These are phyloP conservation scores for Discostella stelligeroides DNA, from an alignment of 108 stramenopile genomes.

Conservation along the genomic window DNA sequence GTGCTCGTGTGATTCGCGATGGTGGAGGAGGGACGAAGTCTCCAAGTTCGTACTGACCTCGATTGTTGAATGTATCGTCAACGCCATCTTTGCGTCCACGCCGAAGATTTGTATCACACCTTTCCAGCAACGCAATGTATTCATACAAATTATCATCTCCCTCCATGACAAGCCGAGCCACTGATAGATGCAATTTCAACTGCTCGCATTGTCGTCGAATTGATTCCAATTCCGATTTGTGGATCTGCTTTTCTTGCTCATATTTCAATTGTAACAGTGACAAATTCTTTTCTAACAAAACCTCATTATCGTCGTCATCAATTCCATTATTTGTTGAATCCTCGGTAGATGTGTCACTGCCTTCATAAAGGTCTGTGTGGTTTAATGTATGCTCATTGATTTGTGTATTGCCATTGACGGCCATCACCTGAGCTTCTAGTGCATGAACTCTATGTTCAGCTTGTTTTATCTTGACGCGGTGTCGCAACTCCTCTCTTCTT, in stretches of 20 bases:
- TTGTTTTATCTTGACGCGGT: slow-evolving; percentile 30
- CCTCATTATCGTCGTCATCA: slow-evolving; percentile 50
- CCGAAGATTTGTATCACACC: slow-evolving; percentile 18
- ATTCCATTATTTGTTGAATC: slow-evolving; percentile 14
- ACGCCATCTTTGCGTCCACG: slow-evolving; percentile 16
- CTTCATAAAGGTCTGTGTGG: background rate
- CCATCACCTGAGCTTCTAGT: slow-evolving; percentile 37
- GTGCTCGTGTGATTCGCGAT: slow-evolving; percentile 33
- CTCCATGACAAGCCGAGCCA: slow-evolving; percentile 50
- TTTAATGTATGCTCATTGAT: background rate
- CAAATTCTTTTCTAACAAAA: slow-evolving; percentile 40
- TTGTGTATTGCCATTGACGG: slow-evolving; percentile 14
- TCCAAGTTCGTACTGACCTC: background rate
- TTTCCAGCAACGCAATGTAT: slow-evolving; percentile 42
- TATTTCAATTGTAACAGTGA: slow-evolving; percentile 41
- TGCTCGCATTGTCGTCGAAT: slow-evolving; percentile 52
- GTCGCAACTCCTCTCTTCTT: slow-evolving; percentile 27
- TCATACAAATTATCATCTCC: slow-evolving; percentile 52
- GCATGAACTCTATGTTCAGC: slow-evolving; percentile 23
- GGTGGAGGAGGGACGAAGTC: slow-evolving; percentile 31
- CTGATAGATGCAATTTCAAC: slow-evolving; percentile 40
- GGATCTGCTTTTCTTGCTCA: slow-evolving; percentile 39
- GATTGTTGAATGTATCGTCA: slow-evolving; percentile 1
- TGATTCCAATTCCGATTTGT: slow-evolving; percentile 40
- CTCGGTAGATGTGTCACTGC: slow-evolving; percentile 28